Conservation (phyloP, 2,329 filamentous ascomycete species). For the Monilinia fructicola region DNA sequence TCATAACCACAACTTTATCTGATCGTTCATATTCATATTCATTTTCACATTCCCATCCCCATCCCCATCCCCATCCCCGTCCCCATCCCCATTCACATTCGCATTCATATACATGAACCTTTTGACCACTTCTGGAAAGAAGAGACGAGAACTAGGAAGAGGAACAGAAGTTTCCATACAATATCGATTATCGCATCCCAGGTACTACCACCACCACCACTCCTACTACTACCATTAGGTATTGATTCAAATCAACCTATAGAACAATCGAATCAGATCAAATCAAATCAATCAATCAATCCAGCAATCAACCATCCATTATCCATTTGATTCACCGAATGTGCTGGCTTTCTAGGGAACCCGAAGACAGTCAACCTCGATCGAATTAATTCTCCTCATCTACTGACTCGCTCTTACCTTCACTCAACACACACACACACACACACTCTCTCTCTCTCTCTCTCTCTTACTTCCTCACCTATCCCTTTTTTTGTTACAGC, state of each 20-base stretch:
- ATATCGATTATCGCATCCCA: too few relatives aligned
- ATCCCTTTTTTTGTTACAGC: constrained; percentile 18
- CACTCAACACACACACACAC: neutral
- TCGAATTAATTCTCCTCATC: constrained; percentile 6
- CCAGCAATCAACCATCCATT: neutral
- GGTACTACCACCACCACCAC: neutral
- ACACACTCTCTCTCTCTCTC: neutral
- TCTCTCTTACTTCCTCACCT: neutral
- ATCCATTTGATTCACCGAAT: constrained; percentile 19
- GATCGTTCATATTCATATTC: too few relatives aligned
- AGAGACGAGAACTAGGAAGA: neutral
- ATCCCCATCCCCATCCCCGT: too few relatives aligned
- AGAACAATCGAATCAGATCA: neutral
- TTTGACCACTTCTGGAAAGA: neutral
- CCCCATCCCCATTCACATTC: neutral
- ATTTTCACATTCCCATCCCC: too few relatives aligned
- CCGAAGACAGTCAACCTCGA: constrained; percentile 22
- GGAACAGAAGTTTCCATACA: too few relatives aligned
- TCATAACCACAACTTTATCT: too few relatives aligned
- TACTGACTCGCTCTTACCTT: neutral
- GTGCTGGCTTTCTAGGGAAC: constrained; percentile 25
- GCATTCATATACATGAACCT: neutral
- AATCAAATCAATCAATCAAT: neutral
- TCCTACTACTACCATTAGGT: neutral
- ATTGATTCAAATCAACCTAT: neutral